These are phyloP conservation scores for Lablab purpureus DNA, from an alignment of 306 rosid genomes.

Conservation along the genomic window DNA sequence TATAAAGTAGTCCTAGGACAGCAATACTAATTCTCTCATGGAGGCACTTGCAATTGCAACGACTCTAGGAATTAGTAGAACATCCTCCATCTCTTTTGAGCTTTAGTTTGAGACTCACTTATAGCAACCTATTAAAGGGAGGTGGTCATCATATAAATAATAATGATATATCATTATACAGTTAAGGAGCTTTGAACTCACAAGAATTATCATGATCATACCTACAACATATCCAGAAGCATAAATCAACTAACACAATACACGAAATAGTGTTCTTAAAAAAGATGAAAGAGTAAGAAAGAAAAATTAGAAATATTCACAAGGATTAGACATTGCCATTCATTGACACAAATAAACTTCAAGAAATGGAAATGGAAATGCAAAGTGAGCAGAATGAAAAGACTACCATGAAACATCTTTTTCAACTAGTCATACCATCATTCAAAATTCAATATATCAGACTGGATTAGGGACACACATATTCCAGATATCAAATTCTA, in stretches of 20 bases:
- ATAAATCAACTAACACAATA: not conserved
- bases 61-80: not conserved
- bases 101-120: not conserved
- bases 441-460: not conserved
- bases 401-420: constrained; percentile 17
- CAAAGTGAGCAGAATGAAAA: constrained; percentile 9
- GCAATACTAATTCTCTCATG: constrained; percentile 13
- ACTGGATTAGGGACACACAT: constrained; percentile 21
- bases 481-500: not conserved
- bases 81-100: not conserved
- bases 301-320: constrained; percentile 13
- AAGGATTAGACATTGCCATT: not conserved
- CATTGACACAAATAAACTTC: not conserved
- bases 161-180: not conserved
- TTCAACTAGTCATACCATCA: not conserved
- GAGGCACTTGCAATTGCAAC: not conserved
- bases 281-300: not conserved
- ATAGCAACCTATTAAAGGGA: not conserved
- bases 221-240: not conserved
- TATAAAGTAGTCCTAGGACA: not conserved
- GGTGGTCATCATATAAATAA: not conserved
- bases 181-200: not conserved
- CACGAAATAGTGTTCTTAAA: not conserved
- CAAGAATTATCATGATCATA: constrained; percentile 11
- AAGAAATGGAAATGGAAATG: not conserved